Base-by-base conservation (phyloP, 495 filamentous ascomycete genomes). In the Collariella sp. region DNA sequence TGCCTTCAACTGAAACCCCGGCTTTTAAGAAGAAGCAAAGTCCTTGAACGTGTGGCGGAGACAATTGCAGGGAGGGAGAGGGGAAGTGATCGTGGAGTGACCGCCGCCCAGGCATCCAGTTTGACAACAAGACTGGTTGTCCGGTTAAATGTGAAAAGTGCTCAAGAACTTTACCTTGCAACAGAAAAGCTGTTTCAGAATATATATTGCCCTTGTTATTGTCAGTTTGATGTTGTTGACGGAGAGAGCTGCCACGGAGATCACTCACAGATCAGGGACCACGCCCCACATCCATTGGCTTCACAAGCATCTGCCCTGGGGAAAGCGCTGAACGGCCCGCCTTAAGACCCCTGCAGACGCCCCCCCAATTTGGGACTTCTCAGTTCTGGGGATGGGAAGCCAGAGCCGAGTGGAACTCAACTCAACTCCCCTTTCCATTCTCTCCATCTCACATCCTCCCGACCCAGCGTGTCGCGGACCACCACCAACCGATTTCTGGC, bases 391-490 rank as follows among this genome's bases (percentile, higher is more conserved):
- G 26, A 9, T 5, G 26, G 26, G 4, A 9, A 31, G 26, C n/a
- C n/a, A n/a, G n/a, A n/a, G n/a, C n/a, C n/a, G n/a, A n/a, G n/a
- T n/a, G n/a, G n/a, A n/a, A n/a, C n/a, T n/a, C n/a, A n/a, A n/a
- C n/a, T n/a, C n/a, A 31, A 31, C 26, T 4, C 5, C 5, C 26
- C 26, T 31, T 31, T 9, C 26, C 26, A 5, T 9, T 31, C 26
- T 31, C 26, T 31, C 26, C 26, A 31, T 31, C 26, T 31, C 26
- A 4, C 26, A 31, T 9, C 9, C 26, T 9, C 26, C 26, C 26
- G 9, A 31, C 26, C 26, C 26, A 67, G 62, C 67, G 67, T 61
- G 68, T 31, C 26, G 26, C 67, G 57, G 65, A 67, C 63, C 64
- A 55, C 52, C 60, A 52, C 65, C 66, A 50, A 42, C 58, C 65